Percentiles rank a stretch among this genome's conserved stretches.
These are phyloP conservation scores for Diplodia intermedia DNA, from an alignment of 2,329 filamentous ascomycete species.

Conservation along the genomic window DNA sequence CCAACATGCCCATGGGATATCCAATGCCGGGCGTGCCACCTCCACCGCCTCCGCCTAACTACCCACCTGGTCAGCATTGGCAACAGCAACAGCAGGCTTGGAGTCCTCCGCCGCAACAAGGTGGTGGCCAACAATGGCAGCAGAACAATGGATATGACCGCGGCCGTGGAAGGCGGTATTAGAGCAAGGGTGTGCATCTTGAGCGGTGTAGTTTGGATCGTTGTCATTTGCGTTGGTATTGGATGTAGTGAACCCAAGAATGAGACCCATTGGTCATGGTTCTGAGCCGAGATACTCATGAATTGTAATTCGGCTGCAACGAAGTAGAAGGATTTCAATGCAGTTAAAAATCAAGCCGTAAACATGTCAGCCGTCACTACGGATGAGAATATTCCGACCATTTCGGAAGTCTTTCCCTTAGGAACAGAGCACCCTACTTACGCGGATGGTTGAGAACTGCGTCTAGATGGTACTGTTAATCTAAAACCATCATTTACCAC, in stretches of 20 bases:
- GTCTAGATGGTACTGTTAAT: too few species aligned
- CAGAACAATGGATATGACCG: slow-evolving; percentile 19
- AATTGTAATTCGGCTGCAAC: neutral
- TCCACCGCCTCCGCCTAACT: slow-evolving; percentile 10
- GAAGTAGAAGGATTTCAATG: neutral
- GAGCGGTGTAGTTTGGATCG: neutral
- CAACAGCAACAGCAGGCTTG: slow-evolving; percentile 20
- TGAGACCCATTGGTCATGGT: neutral
- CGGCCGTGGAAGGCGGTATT: slow-evolving; percentile 21
- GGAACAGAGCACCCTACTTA: too few species aligned
- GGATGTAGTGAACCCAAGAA: neutral
- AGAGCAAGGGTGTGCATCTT: neutral
- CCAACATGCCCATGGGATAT: slow-evolving; percentile 30
- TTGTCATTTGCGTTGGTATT: neutral
- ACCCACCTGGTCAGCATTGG: slow-evolving; percentile 19
- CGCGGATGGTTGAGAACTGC: too few species aligned
- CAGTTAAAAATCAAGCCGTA: neutral
- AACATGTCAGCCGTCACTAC: too few species aligned
- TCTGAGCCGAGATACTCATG: neutral
- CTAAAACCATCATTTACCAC: too few species aligned
- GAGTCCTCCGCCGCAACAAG: neutral
- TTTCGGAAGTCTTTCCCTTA: too few species aligned
- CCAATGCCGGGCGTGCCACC: slow-evolving; percentile 22
- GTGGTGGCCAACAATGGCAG: slow-evolving; percentile 12
- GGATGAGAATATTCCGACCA: too few species aligned